Conservation (phyloP, 2,329 filamentous ascomycete species). For the Chrysoporthe cubensis region DNA sequence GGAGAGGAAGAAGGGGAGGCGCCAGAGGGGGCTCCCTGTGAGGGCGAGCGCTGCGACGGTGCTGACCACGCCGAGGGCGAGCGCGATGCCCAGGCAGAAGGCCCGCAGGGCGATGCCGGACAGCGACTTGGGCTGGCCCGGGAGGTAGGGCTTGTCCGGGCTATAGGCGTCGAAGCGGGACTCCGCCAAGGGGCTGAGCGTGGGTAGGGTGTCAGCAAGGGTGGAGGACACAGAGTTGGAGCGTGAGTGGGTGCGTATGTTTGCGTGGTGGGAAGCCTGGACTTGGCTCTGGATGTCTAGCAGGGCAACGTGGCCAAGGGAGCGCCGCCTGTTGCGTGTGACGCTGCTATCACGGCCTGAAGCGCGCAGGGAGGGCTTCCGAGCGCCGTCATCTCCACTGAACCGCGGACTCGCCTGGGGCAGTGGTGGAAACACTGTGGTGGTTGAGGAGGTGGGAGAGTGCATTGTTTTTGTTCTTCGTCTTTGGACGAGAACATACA, state of each 20-base stretch:
- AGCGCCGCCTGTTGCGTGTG: conserved; percentile 25
- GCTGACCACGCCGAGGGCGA: conserved; percentile 43
- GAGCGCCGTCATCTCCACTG: conserved; percentile 7
- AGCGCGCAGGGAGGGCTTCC: conserved; percentile 17
- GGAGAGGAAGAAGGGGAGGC: conserved; percentile 67
- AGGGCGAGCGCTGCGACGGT: conserved; percentile 40
- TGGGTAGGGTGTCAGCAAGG: conserved; percentile 31
- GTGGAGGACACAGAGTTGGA: conserved; percentile 13
- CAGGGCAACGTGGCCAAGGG: conserved; percentile 25
- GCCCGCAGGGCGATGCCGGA: conserved; percentile 62
- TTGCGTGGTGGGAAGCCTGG: conserved; percentile 6
- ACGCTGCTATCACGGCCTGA: conserved; percentile 20
- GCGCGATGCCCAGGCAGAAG: conserved; percentile 54
- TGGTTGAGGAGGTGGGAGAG: conserved; percentile 19
- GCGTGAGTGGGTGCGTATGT: conserved; percentile 12
- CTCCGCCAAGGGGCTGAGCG: conserved; percentile 38
- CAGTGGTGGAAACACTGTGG: conserved; percentile 14
- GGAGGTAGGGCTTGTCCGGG: conserved; percentile 42
- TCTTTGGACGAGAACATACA: neutral
- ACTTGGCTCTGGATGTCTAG: conserved; percentile 23
- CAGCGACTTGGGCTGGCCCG: conserved; percentile 58
- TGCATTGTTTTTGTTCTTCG: conserved; percentile 6
- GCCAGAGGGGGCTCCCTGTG: conserved; percentile 58
- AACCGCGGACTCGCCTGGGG: conserved; percentile 11
- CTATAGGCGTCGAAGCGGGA: conserved; percentile 33